A percentile compares a stretch with the other conserved stretches of the same genome.
These are phyloP conservation scores for Penicillium rolfsii DNA, from an alignment of 2,329 filamentous ascomycete genomes.

Conservation along the genomic window DNA sequence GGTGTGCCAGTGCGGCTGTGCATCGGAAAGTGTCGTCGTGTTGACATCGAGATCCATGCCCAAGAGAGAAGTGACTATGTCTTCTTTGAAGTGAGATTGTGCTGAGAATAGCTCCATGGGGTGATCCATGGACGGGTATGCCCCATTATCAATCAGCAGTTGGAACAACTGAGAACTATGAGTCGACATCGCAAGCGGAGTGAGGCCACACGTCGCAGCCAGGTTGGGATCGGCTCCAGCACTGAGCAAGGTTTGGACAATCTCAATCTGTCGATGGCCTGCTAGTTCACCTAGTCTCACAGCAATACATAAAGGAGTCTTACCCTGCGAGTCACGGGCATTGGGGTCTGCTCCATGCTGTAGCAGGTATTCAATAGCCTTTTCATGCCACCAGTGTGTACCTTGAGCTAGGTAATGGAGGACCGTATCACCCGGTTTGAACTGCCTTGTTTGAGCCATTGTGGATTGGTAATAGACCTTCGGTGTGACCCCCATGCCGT, in stretches of 20 bases:
- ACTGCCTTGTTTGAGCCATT: constrained; percentile 7
- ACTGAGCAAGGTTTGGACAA: constrained; percentile 18
- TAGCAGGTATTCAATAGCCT: constrained; percentile 22
- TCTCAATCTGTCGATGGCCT: constrained; percentile 20
- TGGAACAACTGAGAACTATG: constrained; percentile 17
- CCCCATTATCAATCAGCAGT: constrained; percentile 19
- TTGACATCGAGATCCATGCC: constrained; percentile 19
- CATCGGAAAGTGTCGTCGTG: constrained; percentile 11
- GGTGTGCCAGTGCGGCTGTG: constrained; percentile 20
- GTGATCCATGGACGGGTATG: constrained; percentile 14
- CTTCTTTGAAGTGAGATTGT: constrained; percentile 12
- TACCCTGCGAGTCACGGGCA: constrained; percentile 10
- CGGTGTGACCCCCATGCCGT: constrained; percentile 9
- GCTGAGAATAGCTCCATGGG: constrained; percentile 23
- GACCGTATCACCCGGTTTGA: constrained; percentile 22
- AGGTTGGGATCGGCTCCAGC: constrained; percentile 25
- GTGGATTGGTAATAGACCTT: constrained; percentile 17
- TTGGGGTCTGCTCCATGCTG: constrained; percentile 26
- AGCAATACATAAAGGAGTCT: constrained; percentile 17
- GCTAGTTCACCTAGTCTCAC: constrained; percentile 5
- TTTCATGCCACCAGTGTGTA: constrained; percentile 26
- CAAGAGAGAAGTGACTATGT: constrained; percentile 13
- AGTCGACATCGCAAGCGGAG: constrained; percentile 18
- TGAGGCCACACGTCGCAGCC: constrained; percentile 19
- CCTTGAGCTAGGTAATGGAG: constrained; percentile 26